A percentile compares a stretch with the other conserved stretches of the same genome.
Evolutionary conservation across 2,329 filamentous ascomycete genomes (phyloP).

Genomic region (Ophiostoma montium): DNA sequence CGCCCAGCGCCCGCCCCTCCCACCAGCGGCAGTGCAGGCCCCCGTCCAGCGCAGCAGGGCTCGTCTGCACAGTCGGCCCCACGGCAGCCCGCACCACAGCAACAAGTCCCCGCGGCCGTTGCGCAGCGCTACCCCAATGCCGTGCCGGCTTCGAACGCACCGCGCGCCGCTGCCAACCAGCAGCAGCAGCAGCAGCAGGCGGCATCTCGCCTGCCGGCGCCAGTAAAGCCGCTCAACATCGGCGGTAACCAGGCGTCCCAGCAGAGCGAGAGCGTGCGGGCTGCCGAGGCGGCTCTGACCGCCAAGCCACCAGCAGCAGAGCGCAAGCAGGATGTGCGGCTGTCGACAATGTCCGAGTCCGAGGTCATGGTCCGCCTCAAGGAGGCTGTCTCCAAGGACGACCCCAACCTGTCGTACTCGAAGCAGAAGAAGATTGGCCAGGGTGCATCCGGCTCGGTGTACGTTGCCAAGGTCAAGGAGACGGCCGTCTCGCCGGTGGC

Average conservation of each 20-base stretch:
- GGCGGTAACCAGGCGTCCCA: constrained; percentile 48
- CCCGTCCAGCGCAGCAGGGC: constrained; percentile 25
- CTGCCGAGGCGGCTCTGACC: constrained; percentile 77
- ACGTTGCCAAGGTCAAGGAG: constrained; percentile 91
- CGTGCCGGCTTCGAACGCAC: constrained; percentile 26
- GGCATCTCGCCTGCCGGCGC: constrained; percentile 40
- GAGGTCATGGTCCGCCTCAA: constrained; percentile 95
- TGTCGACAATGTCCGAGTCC: constrained; percentile 95
- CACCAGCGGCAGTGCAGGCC: constrained; percentile 30
- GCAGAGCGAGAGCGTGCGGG: constrained; percentile 59
- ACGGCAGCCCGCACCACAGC: constrained; percentile 18
- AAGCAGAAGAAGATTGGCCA: constrained; percentile 99
- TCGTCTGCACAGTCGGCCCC: background rate
- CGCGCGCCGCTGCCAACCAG: constrained; percentile 25
- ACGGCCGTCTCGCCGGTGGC: constrained; percentile 70
- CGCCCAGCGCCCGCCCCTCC: constrained; percentile 63
- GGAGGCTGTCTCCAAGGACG: constrained; percentile 89
- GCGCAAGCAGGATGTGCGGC: constrained; percentile 82
- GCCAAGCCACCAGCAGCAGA: constrained; percentile 62
- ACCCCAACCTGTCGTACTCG: constrained; percentile 87
- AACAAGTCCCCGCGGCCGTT: constrained; percentile 25
- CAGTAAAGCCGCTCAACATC: constrained; percentile 69
- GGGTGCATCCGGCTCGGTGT: constrained; percentile 93
- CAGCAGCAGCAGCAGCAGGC: constrained; percentile 23
- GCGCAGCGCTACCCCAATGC: constrained; percentile 44